Percentiles rank a stretch among this genome's conserved stretches.
Evolutionary conservation across 805 yeast species (phyloP).

Genomic region (Kodamaea neixiangensis): DNA sequence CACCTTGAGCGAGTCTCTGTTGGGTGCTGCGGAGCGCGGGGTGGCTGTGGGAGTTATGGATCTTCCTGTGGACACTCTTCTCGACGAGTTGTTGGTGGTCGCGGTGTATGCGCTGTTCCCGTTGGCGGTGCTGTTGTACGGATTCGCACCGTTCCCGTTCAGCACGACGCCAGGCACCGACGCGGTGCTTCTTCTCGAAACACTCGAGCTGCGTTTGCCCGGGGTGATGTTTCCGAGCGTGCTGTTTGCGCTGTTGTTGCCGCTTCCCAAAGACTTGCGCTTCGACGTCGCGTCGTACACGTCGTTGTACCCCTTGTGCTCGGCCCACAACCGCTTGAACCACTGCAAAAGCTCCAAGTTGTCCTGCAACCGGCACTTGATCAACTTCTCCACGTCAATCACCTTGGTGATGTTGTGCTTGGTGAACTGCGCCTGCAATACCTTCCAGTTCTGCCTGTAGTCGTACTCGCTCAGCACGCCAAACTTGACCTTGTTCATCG

Average conservation of each 20-base stretch:
- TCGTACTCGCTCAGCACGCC: constrained; percentile 75
- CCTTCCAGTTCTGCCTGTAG: constrained; percentile 75
- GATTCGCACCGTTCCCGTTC: not conserved
- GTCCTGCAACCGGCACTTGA: constrained; percentile 90
- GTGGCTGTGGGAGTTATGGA: constrained; percentile 5
- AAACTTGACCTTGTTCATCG: constrained; percentile 76
- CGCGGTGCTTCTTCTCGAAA: constrained; percentile 8
- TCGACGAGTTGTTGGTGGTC: constrained; percentile 2
- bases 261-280: constrained; percentile 17
- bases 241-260: constrained; percentile 4
- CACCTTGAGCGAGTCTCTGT: constrained; percentile 13
- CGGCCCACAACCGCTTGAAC: constrained; percentile 83
- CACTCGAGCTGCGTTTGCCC: constrained; percentile 1
- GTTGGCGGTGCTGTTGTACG: constrained; percentile 16
- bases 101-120: constrained; percentile 6
- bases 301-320: constrained; percentile 62
- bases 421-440: constrained; percentile 78
- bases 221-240: constrained; percentile 5
- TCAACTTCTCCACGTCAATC: constrained; percentile 77
- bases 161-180: constrained; percentile 4
- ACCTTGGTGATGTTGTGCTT: constrained; percentile 69
- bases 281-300: constrained; percentile 61
- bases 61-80: constrained; percentile 4
- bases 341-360: constrained; percentile 93
- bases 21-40: constrained; percentile 6